Base-by-base conservation (phyloP, 176 grass and related monocot species). In the Luzula sylvatica region DNA sequence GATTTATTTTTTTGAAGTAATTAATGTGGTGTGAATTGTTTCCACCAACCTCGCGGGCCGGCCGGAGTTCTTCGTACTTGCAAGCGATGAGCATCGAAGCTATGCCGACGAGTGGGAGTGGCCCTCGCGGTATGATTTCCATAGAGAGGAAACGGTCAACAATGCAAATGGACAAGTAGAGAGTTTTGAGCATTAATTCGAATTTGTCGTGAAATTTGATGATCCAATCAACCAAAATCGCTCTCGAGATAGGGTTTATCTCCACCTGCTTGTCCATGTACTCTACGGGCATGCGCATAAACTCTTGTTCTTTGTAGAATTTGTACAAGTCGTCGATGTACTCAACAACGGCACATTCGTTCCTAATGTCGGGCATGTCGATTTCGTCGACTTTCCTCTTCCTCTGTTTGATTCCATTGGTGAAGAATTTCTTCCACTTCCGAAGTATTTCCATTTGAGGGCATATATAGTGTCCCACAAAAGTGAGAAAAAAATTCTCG, bases 1-100 rank as follows among this genome's bases (percentile, higher is more conserved):
- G n/a, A n/a, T n/a, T n/a, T n/a, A n/a, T n/a, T n/a, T n/a, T n/a
- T n/a, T n/a, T n/a, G n/a, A n/a, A n/a, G n/a, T n/a, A n/a, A n/a
- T n/a, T n/a, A n/a, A n/a, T n/a, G n/a, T n/a, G n/a, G n/a, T n/a
- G n/a, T n/a, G n/a, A n/a, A n/a, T n/a, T n/a, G n/a, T n/a, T n/a
- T n/a, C n/a, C n/a, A n/a, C n/a, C n/a, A n/a, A 92, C 93, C 86
- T 99, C 93, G 2, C 86, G 93, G 16, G 93, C 93, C 93, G n/a
- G n/a, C n/a, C 93, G 92, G 1, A 92, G 77, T 20, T 99, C 93
- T 23, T 99, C 93, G 2, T 99, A 99, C 39, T 99, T 99, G 86
- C 86, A 92, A 4, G 86, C 78, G 6, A 99, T 87, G 8, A 99
- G 75, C 69, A 92, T 86, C 27, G 93, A 54, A 7, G 74, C 78